Evolutionary conservation across 108 stramenopile species (phyloP).

Genomic region (Skeletonema menzelii): DNA sequence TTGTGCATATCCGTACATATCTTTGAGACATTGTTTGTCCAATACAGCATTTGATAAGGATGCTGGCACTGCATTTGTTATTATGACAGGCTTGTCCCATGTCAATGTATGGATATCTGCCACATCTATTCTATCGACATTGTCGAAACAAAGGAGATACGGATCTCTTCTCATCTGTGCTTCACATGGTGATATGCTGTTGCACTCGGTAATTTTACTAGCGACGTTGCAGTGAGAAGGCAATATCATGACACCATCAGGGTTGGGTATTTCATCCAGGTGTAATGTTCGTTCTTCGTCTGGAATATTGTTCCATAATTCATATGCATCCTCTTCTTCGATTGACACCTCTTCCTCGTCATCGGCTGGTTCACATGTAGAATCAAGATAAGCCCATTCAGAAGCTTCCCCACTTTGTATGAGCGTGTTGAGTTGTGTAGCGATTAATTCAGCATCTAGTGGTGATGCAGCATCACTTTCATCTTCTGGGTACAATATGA

Average conservation of each 20-base stretch:
- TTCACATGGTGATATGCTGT: constrained; percentile 11
- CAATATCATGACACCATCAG: constrained; percentile 24
- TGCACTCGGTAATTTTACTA: not conserved
- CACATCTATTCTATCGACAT: constrained; percentile 25
- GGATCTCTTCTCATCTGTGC: constrained; percentile 43
- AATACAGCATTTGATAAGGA: not conserved
- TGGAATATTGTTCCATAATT: constrained; percentile 22
- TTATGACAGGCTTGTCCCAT: constrained; percentile 20
- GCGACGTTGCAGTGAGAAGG: constrained; percentile 12
- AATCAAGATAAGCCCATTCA: constrained; percentile 5
- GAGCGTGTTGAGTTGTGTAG: not conserved
- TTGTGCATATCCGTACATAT: constrained; percentile 2
- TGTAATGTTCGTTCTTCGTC: constrained; percentile 29
- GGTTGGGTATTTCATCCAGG: constrained; percentile 24
- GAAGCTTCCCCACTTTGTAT: constrained; percentile 6
- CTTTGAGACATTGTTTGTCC: constrained; percentile 7
- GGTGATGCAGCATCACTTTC: not conserved
- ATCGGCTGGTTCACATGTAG: constrained; percentile 11
- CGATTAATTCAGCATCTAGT: not conserved
- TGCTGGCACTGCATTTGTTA: constrained; percentile 9
- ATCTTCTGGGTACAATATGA: constrained; percentile 2
- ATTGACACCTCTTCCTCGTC: constrained; percentile 25
- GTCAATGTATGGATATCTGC: not conserved
- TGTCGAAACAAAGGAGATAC: constrained; percentile 27
- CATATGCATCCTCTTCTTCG: constrained; percentile 30